phyloP scores from a whole-genome alignment of 257 asterid genomes.

The Mentha longifolia region DNA sequence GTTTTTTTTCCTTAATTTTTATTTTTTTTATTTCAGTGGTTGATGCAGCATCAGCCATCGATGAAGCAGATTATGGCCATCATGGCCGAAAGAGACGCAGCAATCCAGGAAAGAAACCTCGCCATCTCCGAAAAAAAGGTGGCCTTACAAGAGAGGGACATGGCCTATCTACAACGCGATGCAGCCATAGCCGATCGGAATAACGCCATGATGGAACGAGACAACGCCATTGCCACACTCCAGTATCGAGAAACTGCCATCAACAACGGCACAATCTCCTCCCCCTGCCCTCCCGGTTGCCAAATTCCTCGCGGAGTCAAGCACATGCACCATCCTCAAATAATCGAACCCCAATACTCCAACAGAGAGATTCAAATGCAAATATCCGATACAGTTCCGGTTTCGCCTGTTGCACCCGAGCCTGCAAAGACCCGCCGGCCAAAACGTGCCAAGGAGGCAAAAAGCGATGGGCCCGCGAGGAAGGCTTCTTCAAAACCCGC shows the following conservation, averaged over 20 bases:
- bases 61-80: constrained; percentile 95
- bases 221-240: constrained; percentile 84
- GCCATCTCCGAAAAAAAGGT: constrained; percentile 91
- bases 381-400: constrained; percentile 48
- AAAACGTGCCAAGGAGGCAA: constrained; percentile 73
- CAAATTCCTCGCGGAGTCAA: constrained; percentile 75
- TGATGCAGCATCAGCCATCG: constrained; percentile 95
- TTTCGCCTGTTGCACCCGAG: constrained; percentile 52
- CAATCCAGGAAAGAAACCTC: constrained; percentile 86
- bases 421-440: constrained; percentile 66
- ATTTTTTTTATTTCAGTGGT: constrained; percentile 64
- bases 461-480: constrained; percentile 41
- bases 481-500: constrained; percentile 59
- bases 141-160: constrained; percentile 88
- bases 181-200: constrained; percentile 85
- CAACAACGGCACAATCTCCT: constrained; percentile 42
- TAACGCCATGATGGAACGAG: constrained; percentile 84
- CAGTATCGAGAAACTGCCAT: constrained; percentile 69
- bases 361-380: constrained; percentile 57
- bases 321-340: constrained; percentile 77
- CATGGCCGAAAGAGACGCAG: constrained; percentile 96
- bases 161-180: constrained; percentile 87
- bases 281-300: constrained; percentile 78
- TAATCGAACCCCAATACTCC: constrained; percentile 55
- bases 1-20: background rate